A percentile compares a stretch with the other conserved stretches of the same genome.
Conservation (phyloP, 176 grass and related monocot genomes). For the Aegilops tauschii region DNA sequence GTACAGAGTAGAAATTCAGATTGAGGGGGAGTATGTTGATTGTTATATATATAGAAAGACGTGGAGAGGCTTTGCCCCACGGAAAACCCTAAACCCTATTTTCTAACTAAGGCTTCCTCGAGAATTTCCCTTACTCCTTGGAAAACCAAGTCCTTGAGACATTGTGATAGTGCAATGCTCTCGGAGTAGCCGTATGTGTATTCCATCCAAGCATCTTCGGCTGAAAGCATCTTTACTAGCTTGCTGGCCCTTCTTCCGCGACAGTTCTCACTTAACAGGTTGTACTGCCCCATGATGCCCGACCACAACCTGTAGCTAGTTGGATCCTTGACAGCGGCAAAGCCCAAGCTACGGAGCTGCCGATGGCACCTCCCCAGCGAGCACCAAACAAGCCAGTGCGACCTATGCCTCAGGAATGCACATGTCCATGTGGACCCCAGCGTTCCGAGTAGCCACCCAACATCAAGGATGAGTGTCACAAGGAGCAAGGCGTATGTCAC, state of each 20-base stretch:
- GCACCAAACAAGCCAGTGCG: neutral
- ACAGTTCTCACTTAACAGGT: neutral
- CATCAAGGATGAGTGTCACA: neutral
- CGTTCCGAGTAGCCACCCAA: neutral
- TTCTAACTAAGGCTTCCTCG: neutral
- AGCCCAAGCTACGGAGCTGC: neutral
- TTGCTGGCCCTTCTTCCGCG: neutral
- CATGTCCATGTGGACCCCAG: neutral
- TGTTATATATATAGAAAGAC: too few relatives aligned
- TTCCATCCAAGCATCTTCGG: neutral
- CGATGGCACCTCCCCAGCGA: neutral
- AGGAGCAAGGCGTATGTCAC: slow-evolving; percentile 31
- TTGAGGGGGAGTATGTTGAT: too few relatives aligned
- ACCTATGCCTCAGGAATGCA: neutral
- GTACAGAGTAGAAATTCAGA: too few relatives aligned
- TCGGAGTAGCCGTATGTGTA: neutral
- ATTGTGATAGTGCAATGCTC: neutral
- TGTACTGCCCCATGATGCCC: neutral
- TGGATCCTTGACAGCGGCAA: neutral
- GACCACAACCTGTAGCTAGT: slow-evolving; percentile 12
- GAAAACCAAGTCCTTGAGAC: neutral
- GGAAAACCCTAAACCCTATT: too few relatives aligned
- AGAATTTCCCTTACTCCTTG: neutral
- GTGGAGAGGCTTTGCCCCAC: too few relatives aligned
- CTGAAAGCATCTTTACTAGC: neutral